phyloP scores from a whole-genome alignment of 768 basidiomycete species.

The Daedalea quercina region DNA sequence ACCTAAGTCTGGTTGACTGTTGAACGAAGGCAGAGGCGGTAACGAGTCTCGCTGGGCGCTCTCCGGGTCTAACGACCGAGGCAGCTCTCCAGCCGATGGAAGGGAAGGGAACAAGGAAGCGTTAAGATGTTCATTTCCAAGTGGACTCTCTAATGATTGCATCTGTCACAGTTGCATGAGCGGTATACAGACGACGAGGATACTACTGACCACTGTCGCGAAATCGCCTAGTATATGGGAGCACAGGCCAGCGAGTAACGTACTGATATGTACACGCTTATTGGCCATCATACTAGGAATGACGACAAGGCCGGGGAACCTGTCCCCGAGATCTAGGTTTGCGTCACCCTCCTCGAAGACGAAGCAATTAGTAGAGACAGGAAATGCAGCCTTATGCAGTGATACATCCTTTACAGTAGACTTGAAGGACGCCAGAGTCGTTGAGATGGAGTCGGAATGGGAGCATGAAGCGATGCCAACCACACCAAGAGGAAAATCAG shows the following conservation, averaged over 20 bases:
- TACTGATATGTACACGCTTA: slow-evolving; percentile 82
- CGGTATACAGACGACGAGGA: not conserved
- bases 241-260: slow-evolving; percentile 82
- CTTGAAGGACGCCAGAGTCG: slow-evolving; percentile 62
- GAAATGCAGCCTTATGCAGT: slow-evolving; percentile 60
- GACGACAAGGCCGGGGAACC: slow-evolving; percentile 58
- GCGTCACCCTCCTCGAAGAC: slow-evolving; percentile 72
- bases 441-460: slow-evolving; percentile 42
- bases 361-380: slow-evolving; percentile 76
- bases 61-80: slow-evolving; percentile 44
- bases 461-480: slow-evolving; percentile 80
- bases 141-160: slow-evolving; percentile 70
- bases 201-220: slow-evolving; percentile 64
- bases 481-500: slow-evolving; percentile 80
- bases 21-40: slow-evolving; percentile 40
- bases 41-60: slow-evolving; percentile 34
- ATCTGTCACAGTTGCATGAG: slow-evolving; percentile 38
- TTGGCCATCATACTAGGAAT: slow-evolving; percentile 86
- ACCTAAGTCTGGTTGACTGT: slow-evolving; percentile 50
- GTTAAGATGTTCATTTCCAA: slow-evolving; percentile 84
- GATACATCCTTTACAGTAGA: slow-evolving; percentile 58
- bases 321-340: slow-evolving; percentile 49
- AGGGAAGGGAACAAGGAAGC: slow-evolving; percentile 56
- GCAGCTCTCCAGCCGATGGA: slow-evolving; percentile 55
- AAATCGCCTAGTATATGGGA: slow-evolving; percentile 84